These are phyloP conservation scores for Anthracocystis panici-leucophaei DNA, from an alignment of 1,284 basidiomycete species.

Conservation along the genomic window DNA sequence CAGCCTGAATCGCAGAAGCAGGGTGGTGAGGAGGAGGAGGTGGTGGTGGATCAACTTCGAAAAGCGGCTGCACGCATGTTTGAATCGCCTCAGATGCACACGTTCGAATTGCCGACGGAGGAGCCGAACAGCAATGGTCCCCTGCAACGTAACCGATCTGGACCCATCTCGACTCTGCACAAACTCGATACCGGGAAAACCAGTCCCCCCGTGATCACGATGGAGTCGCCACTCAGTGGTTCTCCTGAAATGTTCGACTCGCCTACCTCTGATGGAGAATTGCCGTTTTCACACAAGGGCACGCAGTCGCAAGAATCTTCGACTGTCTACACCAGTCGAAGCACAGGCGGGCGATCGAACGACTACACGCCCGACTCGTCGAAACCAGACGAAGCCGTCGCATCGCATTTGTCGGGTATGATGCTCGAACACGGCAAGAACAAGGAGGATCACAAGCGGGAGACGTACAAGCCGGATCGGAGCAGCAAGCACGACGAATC, in stretches of 20 bases:
- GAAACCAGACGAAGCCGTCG: slow-evolving; percentile 23
- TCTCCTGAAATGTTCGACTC: slow-evolving; percentile 29
- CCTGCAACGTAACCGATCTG: slow-evolving; percentile 31
- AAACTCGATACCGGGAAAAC: background rate
- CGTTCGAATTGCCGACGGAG: slow-evolving; percentile 29
- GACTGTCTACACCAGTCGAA: slow-evolving; percentile 15
- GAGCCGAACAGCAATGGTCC: slow-evolving; percentile 38
- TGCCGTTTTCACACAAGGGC: background rate
- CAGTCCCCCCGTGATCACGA: slow-evolving; percentile 25
- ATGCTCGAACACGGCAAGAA: slow-evolving; percentile 22
- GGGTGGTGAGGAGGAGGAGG: background rate
- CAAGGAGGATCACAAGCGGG: background rate
- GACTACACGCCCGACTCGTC: slow-evolving; percentile 15
- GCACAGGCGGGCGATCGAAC: background rate
- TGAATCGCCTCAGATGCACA: slow-evolving; percentile 41
- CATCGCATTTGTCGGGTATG: slow-evolving; percentile 12
- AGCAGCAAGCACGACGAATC: slow-evolving; percentile 1
- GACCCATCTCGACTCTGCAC: slow-evolving; percentile 33
- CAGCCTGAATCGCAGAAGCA: slow-evolving; percentile 5
- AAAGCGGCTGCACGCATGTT: slow-evolving; percentile 30
- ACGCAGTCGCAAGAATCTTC: background rate
- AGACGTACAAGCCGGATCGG: background rate
- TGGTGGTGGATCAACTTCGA: slow-evolving; percentile 14
- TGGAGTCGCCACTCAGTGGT: slow-evolving; percentile 23
- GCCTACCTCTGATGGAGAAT: slow-evolving; percentile 11